Evolutionary conservation across 2,329 filamentous ascomycete species (phyloP), one percentile per base, ranked within the genome.

Genomic region (Colletotrichum theobromicola): DNA sequence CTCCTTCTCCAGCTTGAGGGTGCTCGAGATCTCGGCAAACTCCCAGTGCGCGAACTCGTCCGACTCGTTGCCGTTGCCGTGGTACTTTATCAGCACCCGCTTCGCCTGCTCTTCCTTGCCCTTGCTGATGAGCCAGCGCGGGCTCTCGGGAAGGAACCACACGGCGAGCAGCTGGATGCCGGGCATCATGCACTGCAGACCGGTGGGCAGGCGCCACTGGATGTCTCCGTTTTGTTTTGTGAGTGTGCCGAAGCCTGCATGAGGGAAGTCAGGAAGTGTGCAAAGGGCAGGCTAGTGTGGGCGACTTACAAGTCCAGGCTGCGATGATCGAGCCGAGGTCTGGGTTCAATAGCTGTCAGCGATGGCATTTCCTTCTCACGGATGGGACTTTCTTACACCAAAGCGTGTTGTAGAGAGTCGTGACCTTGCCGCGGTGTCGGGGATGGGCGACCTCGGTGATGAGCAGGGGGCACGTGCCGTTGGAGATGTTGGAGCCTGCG

Each of bases 121-220:
- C 75, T 89, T 85, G 42, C 87, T 85, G 57, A 92, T 84, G 32
- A 92, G 80, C 87, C 88, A 93, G 46, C 91, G 86, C 2, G 91
- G 91, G 1, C 87, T 90, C 76, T 93, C 92, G 0, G 91, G 91
- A 7, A 91, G 85, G 65, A 90, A 87, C 64, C 77, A 82, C 8
- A 81, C 63, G 1, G 65, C 74, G 76, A 83, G 85, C 65, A 88
- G 81, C 67, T 87, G 85, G 12, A 75, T 84, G 81, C 87, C 87
- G 87, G 35, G 84, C 84, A 81, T 69, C 67, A 74, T 66, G 21
- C 90, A 83, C 75, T 89, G 83, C 32, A 83, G 1, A 76, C 78
- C 2, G 85, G 79, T 83, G 85, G 87, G 6, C 87, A 74, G 57
- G 86, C 37, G 55, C 67, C 72, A 85, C 78, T 92, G 90, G 3